These are phyloP conservation scores for Dictyostelium firmibasis DNA, from an alignment of 78 protist genomes.

Conservation along the genomic window DNA sequence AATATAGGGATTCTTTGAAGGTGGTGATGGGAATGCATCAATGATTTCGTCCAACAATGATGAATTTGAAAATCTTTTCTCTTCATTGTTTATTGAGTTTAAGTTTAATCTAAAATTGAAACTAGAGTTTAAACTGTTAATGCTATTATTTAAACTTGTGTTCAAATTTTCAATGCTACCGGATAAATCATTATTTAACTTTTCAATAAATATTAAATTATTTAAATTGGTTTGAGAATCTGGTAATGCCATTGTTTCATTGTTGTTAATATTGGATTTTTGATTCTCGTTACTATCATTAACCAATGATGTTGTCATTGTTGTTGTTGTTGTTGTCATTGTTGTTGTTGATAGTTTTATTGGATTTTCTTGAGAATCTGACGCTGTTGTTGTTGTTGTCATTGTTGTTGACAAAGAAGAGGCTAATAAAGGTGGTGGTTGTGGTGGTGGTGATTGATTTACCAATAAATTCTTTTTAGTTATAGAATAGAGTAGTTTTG, in stretches of 20 bases:
- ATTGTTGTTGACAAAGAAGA: neutral
- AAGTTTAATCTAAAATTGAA: neutral
- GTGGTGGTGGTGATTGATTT: neutral
- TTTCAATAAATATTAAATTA: neutral
- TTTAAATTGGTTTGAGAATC: neutral
- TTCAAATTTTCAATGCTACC: neutral
- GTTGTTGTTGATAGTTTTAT: neutral
- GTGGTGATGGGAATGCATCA: slow-evolving; percentile 75
- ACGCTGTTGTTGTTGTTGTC: neutral
- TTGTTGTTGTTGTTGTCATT: neutral
- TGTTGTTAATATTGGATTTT: neutral
- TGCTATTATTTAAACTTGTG: neutral
- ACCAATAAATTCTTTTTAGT: neutral
- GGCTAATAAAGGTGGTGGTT: neutral
- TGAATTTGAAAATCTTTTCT: neutral
- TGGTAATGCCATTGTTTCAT: neutral
- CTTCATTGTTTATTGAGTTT: neutral
- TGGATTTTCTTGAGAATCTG: neutral
- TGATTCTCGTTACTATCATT: neutral
- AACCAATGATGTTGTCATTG: too few relatives aligned
- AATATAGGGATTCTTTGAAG: neutral
- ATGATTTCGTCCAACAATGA: slow-evolving; percentile 47
- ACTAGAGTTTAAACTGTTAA: neutral
- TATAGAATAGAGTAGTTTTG: neutral
- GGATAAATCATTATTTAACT: neutral